These are phyloP conservation scores for Tuber melanosporum DNA, from an alignment of 495 filamentous ascomycete genomes.

Conservation along the genomic window DNA sequence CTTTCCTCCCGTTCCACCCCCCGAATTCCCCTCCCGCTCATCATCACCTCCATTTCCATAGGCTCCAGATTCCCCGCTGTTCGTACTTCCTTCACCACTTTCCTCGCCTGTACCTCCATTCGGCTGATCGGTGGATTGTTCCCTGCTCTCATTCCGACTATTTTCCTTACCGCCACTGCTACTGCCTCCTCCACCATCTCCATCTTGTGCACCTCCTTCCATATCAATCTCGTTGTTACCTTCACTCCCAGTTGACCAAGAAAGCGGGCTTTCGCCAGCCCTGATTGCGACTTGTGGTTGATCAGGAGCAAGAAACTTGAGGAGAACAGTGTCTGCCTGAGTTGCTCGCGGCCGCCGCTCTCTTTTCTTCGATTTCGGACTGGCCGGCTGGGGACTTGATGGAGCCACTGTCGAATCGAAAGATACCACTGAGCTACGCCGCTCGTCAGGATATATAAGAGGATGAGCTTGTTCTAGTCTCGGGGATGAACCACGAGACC, in stretches of 20 bases:
- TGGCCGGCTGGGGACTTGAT: slow-evolving; percentile 24
- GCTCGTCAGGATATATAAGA: slow-evolving; percentile 28
- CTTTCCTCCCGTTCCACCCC: slow-evolving; percentile 22
- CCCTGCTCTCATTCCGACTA: slow-evolving; percentile 27
- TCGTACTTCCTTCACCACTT: slow-evolving; percentile 12
- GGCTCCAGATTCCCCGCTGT: slow-evolving; percentile 14
- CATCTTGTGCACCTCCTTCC: slow-evolving; percentile 40
- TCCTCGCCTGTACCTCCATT: slow-evolving; percentile 8
- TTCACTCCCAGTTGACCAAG: slow-evolving; percentile 39
- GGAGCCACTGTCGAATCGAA: slow-evolving; percentile 32
- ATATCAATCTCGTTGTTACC: slow-evolving; percentile 41
- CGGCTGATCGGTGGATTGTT: slow-evolving; percentile 24
- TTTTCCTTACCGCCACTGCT: slow-evolving; percentile 7
- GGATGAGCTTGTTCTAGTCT: slow-evolving; percentile 35
- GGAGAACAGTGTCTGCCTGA: slow-evolving; percentile 53
- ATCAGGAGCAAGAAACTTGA: slow-evolving; percentile 50
- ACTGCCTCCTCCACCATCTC: slow-evolving; percentile 32
- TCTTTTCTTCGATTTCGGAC: slow-evolving; percentile 3
- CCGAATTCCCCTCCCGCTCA: slow-evolving; percentile 20
- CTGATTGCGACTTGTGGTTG: slow-evolving; percentile 46
- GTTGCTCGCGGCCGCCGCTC: slow-evolving; percentile 20
- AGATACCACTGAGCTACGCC: slow-evolving; percentile 27
- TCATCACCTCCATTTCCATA: slow-evolving; percentile 25
- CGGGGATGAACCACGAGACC: slow-evolving; percentile 31
- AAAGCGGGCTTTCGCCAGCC: slow-evolving; percentile 41